Base-by-base conservation (phyloP, 768 basidiomycete genomes). In the Steccherinum ochraceum region DNA sequence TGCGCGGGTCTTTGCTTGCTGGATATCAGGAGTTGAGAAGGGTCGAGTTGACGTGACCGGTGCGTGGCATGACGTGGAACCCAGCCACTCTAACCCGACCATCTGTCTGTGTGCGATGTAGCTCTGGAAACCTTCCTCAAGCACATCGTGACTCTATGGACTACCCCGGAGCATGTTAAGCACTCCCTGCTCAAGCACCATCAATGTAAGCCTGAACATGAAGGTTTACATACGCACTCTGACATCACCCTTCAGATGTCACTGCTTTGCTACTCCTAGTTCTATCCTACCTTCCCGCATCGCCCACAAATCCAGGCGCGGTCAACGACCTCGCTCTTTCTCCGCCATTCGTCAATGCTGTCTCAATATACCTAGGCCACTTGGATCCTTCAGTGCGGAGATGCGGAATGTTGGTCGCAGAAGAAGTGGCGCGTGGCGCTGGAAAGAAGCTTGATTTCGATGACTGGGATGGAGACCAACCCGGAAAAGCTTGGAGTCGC, bases 321-420 rank as follows among this genome's bases (percentile, higher is more conserved):
- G 55, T 83, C 12, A 60, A 67, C 26, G 66, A 69, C 7, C 64
- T 87, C 3, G 74, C 80, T 2, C 65, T 77, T 24, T 81, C 79
- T 12, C 70, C 81, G 3, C 52, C 71, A 1, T 85, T 97, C 61
- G 75, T 97, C 54, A 69, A 72, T 19, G 80, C 80, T 12, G 74
- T 96, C 43, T 79, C 84, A 4, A 66, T 68, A 4, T 97, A 96
- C 61, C 81, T 99, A 42, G 75, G 75, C 0, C 91, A 95, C 65
- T 68, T 83, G 4, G 91, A 95, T 48, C 67, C 72, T 1, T 74
- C 82, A 3, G 77, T 96, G 18, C 84, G 95, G 3, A 77, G 84
- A 21, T 88, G 92, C 57, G 96, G 96, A 2, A 95, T 99, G 93
- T 76, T 97, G 26, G 83, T 81, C 0, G 95, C 89, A 0, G 95